phyloP scores from a whole-genome alignment of 805 yeast genomes.

The Lachancea sp. region DNA sequence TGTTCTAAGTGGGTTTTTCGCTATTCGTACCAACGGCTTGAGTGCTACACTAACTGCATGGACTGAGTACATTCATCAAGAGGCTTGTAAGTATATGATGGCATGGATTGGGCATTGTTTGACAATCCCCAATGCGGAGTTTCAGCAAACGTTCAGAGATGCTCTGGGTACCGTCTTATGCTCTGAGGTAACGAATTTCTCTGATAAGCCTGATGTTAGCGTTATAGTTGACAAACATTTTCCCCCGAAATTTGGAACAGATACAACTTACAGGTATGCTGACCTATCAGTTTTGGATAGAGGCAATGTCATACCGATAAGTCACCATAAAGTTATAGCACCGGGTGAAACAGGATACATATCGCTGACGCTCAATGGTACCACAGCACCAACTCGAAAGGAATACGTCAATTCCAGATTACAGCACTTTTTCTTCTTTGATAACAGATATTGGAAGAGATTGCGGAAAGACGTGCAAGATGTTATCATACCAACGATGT shows the following conservation, averaged over 20 bases:
- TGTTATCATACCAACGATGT: slow-evolving; percentile 48
- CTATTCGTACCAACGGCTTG: slow-evolving; percentile 44
- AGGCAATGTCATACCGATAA: slow-evolving; percentile 30
- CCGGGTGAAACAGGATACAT: slow-evolving; percentile 21
- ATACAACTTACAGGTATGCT: slow-evolving; percentile 20
- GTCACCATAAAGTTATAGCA: slow-evolving; percentile 27
- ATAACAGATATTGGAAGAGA: slow-evolving; percentile 50
- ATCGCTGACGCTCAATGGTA: slow-evolving; percentile 26
- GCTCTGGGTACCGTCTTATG: slow-evolving; percentile 42
- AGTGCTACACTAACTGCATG: slow-evolving; percentile 50
- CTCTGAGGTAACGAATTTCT: slow-evolving; percentile 16
- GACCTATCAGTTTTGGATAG: slow-evolving; percentile 34
- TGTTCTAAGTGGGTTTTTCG: slow-evolving; percentile 33
- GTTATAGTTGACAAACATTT: slow-evolving; percentile 22
- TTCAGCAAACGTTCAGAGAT: slow-evolving; percentile 37
- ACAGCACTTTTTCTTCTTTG: slow-evolving; percentile 53
- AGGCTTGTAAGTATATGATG: slow-evolving; percentile 40
- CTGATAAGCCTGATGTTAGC: slow-evolving; percentile 23
- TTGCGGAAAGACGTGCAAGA: slow-evolving; percentile 44
- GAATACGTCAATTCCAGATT: slow-evolving; percentile 40
- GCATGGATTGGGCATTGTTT: slow-evolving; percentile 45
- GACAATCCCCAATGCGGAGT: slow-evolving; percentile 32
- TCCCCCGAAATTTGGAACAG: slow-evolving; percentile 13
- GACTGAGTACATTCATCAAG: slow-evolving; percentile 46
- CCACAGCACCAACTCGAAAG: slow-evolving; percentile 11